These are phyloP conservation scores for Auriscalpium microsporum DNA, from an alignment of 768 basidiomycete species.

Conservation along the genomic window DNA sequence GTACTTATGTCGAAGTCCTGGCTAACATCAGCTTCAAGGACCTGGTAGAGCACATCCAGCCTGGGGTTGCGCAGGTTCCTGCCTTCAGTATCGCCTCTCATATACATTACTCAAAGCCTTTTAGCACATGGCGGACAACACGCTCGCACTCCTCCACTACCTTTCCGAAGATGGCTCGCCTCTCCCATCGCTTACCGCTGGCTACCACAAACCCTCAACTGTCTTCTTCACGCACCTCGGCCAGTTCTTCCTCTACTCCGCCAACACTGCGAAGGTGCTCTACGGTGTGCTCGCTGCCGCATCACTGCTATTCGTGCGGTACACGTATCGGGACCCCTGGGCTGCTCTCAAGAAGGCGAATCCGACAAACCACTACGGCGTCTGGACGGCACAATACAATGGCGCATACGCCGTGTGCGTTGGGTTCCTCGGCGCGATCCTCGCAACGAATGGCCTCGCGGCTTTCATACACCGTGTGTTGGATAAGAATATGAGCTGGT, in stretches of 20 bases:
- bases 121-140: conserved; percentile 86
- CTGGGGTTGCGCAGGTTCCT: conserved; percentile 59
- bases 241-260: conserved; percentile 65
- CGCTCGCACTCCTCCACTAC: conserved; percentile 67
- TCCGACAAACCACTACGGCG: conserved; percentile 10
- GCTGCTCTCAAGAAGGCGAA: conserved; percentile 28
- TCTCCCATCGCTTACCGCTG: conserved; percentile 50
- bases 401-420: conserved; percentile 42
- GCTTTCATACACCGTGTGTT: conserved; percentile 53
- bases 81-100: too few relatives aligned
- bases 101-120: neutral
- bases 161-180: conserved; percentile 65
- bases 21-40: neutral
- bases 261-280: conserved; percentile 55
- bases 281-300: conserved; percentile 46
- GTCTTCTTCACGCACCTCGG: conserved; percentile 76
- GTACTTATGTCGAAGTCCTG: neutral
- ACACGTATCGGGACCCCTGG: conserved; percentile 28
- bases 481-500: conserved; percentile 80
- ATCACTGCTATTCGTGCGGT: conserved; percentile 36
- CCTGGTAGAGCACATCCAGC: conserved; percentile 24
- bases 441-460: conserved; percentile 66
- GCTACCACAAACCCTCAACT: conserved; percentile 45
- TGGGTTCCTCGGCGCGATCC: conserved; percentile 47
- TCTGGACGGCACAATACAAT: conserved; percentile 33